phyloP scores from a whole-genome alignment of 306 rosid species.

The Fragaria vesca region DNA sequence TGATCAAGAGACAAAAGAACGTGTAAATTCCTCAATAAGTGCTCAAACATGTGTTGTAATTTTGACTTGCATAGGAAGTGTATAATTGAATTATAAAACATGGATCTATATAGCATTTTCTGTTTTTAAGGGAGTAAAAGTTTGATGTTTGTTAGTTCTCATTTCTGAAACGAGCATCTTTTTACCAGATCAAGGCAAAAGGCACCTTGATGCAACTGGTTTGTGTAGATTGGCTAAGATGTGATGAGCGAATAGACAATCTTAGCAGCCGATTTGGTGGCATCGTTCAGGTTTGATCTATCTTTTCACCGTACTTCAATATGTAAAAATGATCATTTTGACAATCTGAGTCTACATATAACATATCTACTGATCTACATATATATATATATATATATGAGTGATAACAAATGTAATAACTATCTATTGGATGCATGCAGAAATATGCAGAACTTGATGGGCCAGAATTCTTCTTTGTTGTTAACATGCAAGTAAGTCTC shows the following conservation, averaged over 20 bases:
- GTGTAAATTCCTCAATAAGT: background rate
- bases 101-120: background rate
- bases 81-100: background rate
- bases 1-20: background rate
- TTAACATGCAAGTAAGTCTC: conserved; percentile 73
- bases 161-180: conserved; percentile 9
- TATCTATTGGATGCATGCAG: conserved; percentile 38
- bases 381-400: background rate
- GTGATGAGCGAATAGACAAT: conserved; percentile 64
- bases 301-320: conserved; percentile 12
- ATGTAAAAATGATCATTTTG: background rate
- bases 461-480: conserved; percentile 73
- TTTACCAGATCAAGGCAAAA: conserved; percentile 62
- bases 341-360: background rate
- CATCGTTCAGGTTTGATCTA: conserved; percentile 63
- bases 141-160: background rate
- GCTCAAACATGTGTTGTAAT: background rate
- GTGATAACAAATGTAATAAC: background rate
- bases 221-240: conserved; percentile 81
- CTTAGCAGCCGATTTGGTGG: conserved; percentile 63
- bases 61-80: conserved; percentile 4
- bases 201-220: conserved; percentile 69
- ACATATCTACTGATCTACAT: background rate
- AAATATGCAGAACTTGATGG: conserved; percentile 63
- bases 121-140: background rate